Evolutionary conservation across 129 eudicot genomes (phyloP), one percentile per base, ranked within the genome.

Genomic region (Chrysanthemum seticuspe): DNA sequence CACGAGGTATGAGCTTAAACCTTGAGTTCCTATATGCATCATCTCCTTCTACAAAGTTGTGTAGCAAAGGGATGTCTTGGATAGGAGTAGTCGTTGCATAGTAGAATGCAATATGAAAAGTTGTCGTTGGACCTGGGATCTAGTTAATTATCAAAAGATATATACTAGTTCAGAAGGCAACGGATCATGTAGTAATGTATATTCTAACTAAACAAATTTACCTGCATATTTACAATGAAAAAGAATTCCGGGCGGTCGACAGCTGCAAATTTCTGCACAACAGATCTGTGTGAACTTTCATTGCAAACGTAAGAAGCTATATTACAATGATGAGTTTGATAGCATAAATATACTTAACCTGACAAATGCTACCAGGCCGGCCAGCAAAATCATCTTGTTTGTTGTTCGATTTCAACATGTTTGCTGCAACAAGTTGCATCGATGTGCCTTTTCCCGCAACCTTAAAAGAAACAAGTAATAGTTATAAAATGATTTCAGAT

Each of bases 301-400:
- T 27, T 61, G 14, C 49, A 11, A 14, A 9, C 60, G 27, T 53
- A 18, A 21, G 9, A 4, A 4, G 12, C 29, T 1, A 49, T 67
- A 11, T 12, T 69, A 36, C 16, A 2, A 69, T 9, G 15, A 16
- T 10, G 29, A 53, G 12, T 54, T 29, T 36, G 2, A 13, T 2
- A 48, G 10, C 16, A 59, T 1, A 6, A 53, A 13, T 1, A 48
- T 71, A 56, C 49, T 78, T 13, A 60, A 89, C 96, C 89, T 89
- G 92, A 75, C 88, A 90, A 65, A 89, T 86, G 84, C 92, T 79
- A 29, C 92, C 92, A 31, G 83, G 83, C 10, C 96, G 87, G 65
- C 86, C 85, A 73, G 81, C 92, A 66, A 89, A 84, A 80, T 89
- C 96, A 19, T 86, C 96, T 84, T 86, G 89, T 67, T 87, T 85